Conservation (phyloP, 2,329 filamentous ascomycete genomes). For the Penicillium sp. region DNA sequence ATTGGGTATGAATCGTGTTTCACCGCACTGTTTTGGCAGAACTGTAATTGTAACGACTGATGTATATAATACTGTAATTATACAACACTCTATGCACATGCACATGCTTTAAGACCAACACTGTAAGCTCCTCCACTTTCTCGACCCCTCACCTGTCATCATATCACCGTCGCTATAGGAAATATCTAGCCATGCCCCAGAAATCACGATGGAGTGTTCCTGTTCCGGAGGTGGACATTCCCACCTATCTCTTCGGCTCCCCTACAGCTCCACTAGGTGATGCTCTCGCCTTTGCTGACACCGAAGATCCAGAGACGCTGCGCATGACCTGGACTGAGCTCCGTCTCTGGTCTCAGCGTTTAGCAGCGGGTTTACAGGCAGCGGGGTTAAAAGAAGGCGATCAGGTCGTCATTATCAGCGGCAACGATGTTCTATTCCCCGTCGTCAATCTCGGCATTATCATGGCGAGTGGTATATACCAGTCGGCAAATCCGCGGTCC, state of each 20-base stretch:
- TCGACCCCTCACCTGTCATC: not conserved
- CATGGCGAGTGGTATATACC: not conserved
- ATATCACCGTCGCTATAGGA: not conserved
- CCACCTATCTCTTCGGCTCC: not conserved
- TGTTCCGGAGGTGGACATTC: not conserved
- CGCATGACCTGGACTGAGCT: not conserved
- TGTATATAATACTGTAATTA: too few species aligned
- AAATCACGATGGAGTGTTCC: not conserved
- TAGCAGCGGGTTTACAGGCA: not conserved
- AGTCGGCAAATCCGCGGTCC: not conserved
- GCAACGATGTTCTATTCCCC: not conserved
- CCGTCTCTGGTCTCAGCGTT: not conserved
- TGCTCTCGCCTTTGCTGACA: not conserved
- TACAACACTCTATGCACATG: too few species aligned
- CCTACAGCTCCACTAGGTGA: constrained; percentile 1
- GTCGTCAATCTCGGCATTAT: not conserved
- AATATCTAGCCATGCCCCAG: not conserved
- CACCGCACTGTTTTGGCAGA: not conserved
- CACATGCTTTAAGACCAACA: too few species aligned
- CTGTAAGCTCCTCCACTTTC: not conserved
- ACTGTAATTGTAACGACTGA: too few species aligned
- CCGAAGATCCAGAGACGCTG: not conserved
- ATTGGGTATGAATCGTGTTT: constrained; percentile 10
- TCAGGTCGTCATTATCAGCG: not conserved
- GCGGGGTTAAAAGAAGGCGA: not conserved